Evolutionary conservation across 345 rosid species (phyloP), one percentile per base, ranked within the genome.

Genomic region (Turnera subulata): DNA sequence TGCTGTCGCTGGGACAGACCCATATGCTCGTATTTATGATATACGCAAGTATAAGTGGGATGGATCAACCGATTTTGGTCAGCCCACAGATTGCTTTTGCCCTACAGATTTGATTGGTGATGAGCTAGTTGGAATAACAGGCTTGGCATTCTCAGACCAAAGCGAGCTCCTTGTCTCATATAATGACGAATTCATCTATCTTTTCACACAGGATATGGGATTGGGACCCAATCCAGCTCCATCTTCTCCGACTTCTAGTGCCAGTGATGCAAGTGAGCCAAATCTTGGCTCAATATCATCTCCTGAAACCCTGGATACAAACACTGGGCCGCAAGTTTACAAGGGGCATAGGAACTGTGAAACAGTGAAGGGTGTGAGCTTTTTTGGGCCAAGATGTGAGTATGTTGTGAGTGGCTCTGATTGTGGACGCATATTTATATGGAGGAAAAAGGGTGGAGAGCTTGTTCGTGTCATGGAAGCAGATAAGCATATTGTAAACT

Each of bases 361-460:
- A 73, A 87, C 99, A 0, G 91, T 93, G 42, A 93, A 93, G 56
- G 96, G 91, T 50, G 97, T 89, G 43, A 83, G 66, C 64, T 93
- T 89, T 63, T 85, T 79, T 53, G 99, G 99, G 64, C 97, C 99
- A 10, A 56, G 70, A 64, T 83, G 83, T 37, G 96, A 93, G 59
- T 93, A 86, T 73, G 99, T 93, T 70, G 82, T 78, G 62, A 93
- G 97, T 21, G 99, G 99, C 16, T 93, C 99, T 33, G 97, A 93
- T 67, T 93, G 99, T 73, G 99, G 99, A 24, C 77, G 88, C 53
- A 80, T 89, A 59, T 93, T 93, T 72, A 82, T 89, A 26, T 93
- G 99, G 99, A 85, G 71, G 82, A 93, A 83, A 63, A 85, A 77
- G 63, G 77, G 73, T 15, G 96, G 97, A 55, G 77, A 83, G 73